These are phyloP conservation scores for Clitoria ternatea DNA, from an alignment of 306 rosid genomes.

Conservation along the genomic window DNA sequence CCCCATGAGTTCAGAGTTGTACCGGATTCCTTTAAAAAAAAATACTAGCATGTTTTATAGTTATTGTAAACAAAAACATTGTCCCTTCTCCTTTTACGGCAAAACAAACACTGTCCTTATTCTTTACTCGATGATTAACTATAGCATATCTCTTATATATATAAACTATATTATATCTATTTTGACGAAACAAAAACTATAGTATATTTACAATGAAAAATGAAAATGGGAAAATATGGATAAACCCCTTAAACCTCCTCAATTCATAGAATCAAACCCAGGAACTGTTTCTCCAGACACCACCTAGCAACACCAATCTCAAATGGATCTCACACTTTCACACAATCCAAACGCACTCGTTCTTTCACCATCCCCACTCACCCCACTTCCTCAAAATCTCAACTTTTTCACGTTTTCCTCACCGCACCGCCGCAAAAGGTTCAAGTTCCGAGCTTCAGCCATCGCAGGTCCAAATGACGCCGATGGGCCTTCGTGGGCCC, in stretches of 20 bases:
- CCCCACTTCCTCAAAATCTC: constrained; percentile 29
- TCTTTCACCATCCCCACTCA: constrained; percentile 32
- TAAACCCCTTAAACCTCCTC: constrained; percentile 31
- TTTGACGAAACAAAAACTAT: too few species aligned
- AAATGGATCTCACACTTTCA: constrained; percentile 46
- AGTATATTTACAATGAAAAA: neutral
- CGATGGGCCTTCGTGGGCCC: constrained; percentile 52
- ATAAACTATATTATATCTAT: too few species aligned
- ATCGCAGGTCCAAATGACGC: constrained; percentile 49
- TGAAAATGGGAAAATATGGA: neutral
- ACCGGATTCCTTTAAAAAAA: too few species aligned
- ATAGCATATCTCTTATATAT: too few species aligned
- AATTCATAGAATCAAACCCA: constrained; percentile 2
- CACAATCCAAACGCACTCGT: constrained; percentile 52
- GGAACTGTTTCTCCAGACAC: neutral
- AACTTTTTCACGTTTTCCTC: constrained; percentile 36
- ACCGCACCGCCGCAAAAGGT: constrained; percentile 32
- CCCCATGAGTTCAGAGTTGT: too few species aligned
- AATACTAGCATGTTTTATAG: too few species aligned
- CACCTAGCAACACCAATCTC: neutral
- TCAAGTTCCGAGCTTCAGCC: constrained; percentile 53
- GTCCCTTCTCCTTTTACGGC: too few species aligned
- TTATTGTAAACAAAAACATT: too few species aligned
- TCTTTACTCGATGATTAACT: too few species aligned
- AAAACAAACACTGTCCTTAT: too few species aligned